These are phyloP conservation scores for Tetracentron sinense DNA, from an alignment of 164 flowering plant genomes.

Conservation along the genomic window DNA sequence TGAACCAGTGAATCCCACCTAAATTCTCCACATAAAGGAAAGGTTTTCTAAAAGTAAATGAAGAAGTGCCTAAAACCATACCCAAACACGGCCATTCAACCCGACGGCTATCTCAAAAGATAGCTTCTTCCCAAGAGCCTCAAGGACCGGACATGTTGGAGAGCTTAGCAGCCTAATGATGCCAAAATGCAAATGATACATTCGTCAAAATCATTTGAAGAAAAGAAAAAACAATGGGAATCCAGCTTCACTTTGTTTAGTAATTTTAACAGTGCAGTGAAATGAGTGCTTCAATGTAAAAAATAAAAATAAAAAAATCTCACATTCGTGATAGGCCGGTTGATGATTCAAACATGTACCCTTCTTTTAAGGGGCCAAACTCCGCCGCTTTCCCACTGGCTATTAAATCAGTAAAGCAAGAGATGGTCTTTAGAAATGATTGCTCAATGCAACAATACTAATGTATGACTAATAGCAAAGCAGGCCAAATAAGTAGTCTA, in stretches of 20 bases:
- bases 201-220: background rate
- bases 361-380: slow-evolving; percentile 81
- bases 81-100: slow-evolving; percentile 96
- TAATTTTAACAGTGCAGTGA: background rate
- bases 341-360: slow-evolving; percentile 84
- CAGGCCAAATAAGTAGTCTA: slow-evolving; percentile 14
- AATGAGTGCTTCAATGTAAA: no score
- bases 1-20: background rate
- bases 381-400: slow-evolving; percentile 87
- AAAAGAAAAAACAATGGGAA: background rate
- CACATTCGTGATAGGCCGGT: slow-evolving; percentile 85
- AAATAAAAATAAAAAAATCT: slow-evolving; percentile 15
- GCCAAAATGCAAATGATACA: slow-evolving; percentile 5
- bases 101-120: slow-evolving; percentile 96
- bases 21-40: background rate
- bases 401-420: slow-evolving; percentile 20
- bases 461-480: background rate
- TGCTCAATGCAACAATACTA: background rate
- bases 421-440: background rate
- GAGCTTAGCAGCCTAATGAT: slow-evolving; percentile 68
- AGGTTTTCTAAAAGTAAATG: background rate
- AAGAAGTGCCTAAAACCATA: slow-evolving; percentile 23
- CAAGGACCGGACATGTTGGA: slow-evolving; percentile 94
- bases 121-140: slow-evolving; percentile 79
- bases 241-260: background rate